Evolutionary conservation across 768 basidiomycete species (phyloP).

Genomic region (Mycena crocata): DNA sequence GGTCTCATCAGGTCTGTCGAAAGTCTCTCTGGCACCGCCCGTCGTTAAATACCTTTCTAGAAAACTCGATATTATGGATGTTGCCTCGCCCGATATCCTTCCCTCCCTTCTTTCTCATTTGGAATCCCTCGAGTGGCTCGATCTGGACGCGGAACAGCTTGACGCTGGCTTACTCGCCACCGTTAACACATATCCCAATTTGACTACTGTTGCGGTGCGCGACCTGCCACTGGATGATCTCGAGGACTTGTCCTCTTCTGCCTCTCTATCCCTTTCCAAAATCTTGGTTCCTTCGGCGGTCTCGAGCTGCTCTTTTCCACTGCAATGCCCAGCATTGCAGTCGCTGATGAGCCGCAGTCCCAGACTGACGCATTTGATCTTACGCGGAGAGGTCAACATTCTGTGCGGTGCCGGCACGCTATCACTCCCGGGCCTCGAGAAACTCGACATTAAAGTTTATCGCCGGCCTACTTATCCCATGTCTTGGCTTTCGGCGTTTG

Average conservation of each 20-base stretch:
- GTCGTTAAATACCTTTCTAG: neutral
- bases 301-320: neutral
- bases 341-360: slow-evolving; percentile 3
- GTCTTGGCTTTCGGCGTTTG: neutral
- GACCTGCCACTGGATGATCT: neutral
- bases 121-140: neutral
- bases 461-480: neutral
- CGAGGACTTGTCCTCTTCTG: neutral
- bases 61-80: slow-evolving; percentile 1
- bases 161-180: neutral
- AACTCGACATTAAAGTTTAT: neutral
- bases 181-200: neutral
- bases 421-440: neutral
- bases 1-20: neutral
- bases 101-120: neutral
- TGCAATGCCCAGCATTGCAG: neutral
- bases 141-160: neutral
- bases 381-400: neutral
- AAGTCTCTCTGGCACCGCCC: neutral
- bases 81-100: neutral
- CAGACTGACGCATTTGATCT: neutral
- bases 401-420: neutral
- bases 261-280: slow-evolving; percentile 12
- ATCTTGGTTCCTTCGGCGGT: neutral
- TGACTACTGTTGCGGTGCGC: slow-evolving; percentile 1